phyloP scores from a whole-genome alignment of 495 filamentous ascomycete species.

The Penicillium tannophilum region DNA sequence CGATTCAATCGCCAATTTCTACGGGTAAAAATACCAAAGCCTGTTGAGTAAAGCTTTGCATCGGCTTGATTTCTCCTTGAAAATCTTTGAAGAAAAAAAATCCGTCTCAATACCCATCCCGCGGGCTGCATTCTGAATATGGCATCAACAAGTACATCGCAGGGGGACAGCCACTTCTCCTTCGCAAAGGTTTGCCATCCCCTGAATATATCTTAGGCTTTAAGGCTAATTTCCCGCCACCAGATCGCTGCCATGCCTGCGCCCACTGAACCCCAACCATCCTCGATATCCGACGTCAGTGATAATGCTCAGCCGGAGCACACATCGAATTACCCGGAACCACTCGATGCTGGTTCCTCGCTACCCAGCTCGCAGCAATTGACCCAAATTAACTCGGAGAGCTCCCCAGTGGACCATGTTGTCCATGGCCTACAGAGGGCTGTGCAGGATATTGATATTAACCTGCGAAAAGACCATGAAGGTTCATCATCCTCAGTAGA shows the following conservation, averaged over 20 bases:
- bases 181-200: slow-evolving; percentile 46
- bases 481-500: slow-evolving; percentile 31
- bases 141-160: slow-evolving; percentile 37
- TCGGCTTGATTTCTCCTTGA: slow-evolving; percentile 24
- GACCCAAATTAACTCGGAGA: slow-evolving; percentile 21
- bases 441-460: slow-evolving; percentile 39
- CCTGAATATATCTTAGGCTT: background rate
- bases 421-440: slow-evolving; percentile 38
- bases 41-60: slow-evolving; percentile 25
- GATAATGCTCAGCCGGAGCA: slow-evolving; percentile 25
- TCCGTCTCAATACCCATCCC: slow-evolving; percentile 14
- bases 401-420: slow-evolving; percentile 26
- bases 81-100: slow-evolving; percentile 22
- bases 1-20: slow-evolving; percentile 36
- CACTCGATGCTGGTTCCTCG: slow-evolving; percentile 21
- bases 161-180: slow-evolving; percentile 40
- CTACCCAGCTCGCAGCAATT: slow-evolving; percentile 24
- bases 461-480: slow-evolving; percentile 31
- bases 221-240: slow-evolving; percentile 6
- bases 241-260: slow-evolving; percentile 51
- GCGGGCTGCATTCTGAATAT: slow-evolving; percentile 29
- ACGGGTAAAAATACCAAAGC: slow-evolving; percentile 24
- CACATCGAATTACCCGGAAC: slow-evolving; percentile 20
- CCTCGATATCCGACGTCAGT: slow-evolving; percentile 27
- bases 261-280: slow-evolving; percentile 30